phyloP scores from a whole-genome alignment of 495 filamentous ascomycete species.

The Xylona heveae region DNA sequence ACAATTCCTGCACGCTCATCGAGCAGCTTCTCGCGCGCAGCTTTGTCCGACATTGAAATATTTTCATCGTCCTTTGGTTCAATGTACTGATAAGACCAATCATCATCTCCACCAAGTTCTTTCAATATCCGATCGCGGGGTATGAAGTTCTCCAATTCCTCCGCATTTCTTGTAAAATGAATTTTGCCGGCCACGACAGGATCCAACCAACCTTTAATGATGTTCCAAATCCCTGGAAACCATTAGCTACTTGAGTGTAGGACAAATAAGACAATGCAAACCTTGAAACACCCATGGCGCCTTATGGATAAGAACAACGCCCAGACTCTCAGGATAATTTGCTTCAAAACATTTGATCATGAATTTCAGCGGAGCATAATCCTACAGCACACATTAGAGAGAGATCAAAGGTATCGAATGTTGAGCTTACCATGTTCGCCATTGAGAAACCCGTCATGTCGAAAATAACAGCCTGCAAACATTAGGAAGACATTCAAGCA shows the following conservation, averaged over 20 bases:
- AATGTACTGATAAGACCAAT: constrained; percentile 61
- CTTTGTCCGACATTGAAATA: constrained; percentile 38
- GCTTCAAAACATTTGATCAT: constrained; percentile 99
- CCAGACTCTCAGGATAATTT: constrained; percentile 88
- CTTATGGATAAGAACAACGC: constrained; percentile 88
- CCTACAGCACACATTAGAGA: too few species aligned
- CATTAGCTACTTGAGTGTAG: constrained; percentile 1
- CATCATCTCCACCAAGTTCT: constrained; percentile 64
- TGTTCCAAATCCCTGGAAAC: constrained; percentile 31
- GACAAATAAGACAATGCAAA: constrained; percentile 13
- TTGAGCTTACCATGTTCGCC: constrained; percentile 64
- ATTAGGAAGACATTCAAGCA: constrained; percentile 3
- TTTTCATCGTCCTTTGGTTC: constrained; percentile 62
- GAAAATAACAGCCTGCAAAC: constrained; percentile 54
- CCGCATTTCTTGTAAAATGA: constrained; percentile 70
- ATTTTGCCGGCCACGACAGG: constrained; percentile 90
- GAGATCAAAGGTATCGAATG: not conserved
- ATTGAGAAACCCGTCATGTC: constrained; percentile 88
- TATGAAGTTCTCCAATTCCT: constrained; percentile 65
- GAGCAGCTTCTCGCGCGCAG: constrained; percentile 35
- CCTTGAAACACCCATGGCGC: constrained; percentile 92
- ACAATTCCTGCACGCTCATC: constrained; percentile 36
- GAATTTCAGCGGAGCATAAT: constrained; percentile 92
- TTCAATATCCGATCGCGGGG: constrained; percentile 44
- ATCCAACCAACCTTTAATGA: constrained; percentile 92